Conservation (phyloP, 805 yeast species). For the Torulaspora gathmanii region DNA sequence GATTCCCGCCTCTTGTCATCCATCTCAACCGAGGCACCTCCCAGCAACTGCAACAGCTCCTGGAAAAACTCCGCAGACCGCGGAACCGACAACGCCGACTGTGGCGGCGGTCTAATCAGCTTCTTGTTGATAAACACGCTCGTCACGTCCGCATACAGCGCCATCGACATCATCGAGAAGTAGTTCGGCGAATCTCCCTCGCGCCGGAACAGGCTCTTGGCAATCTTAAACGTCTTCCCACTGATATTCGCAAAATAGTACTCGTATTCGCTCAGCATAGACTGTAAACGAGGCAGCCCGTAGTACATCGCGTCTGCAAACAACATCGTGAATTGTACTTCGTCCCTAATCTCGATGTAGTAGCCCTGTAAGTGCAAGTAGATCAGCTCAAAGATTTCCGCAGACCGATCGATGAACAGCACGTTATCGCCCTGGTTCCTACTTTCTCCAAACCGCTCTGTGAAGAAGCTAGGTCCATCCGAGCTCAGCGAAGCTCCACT, state of each 20-base stretch:
- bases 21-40: constrained; percentile 50
- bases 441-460: constrained; percentile 50
- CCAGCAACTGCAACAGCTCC: constrained; percentile 50
- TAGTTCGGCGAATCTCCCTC: constrained; percentile 76
- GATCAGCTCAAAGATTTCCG: constrained; percentile 61
- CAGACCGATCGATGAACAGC: constrained; percentile 69
- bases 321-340: constrained; percentile 55
- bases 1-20: constrained; percentile 53
- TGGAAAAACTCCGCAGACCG: constrained; percentile 52
- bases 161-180: constrained; percentile 58
- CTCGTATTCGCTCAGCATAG: constrained; percentile 48
- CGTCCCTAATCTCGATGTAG: constrained; percentile 54
- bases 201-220: constrained; percentile 47
- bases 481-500: constrained; percentile 83
- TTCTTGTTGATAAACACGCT: constrained; percentile 37
- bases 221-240: constrained; percentile 51
- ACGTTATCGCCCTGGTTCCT: constrained; percentile 32
- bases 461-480: constrained; percentile 86
- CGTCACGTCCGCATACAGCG: constrained; percentile 49
- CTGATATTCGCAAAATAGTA: constrained; percentile 55
- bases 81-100: constrained; percentile 48
- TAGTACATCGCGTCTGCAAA: constrained; percentile 71
- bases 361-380: constrained; percentile 79
- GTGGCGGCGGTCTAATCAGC: constrained; percentile 74
- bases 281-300: constrained; percentile 53